Evolutionary conservation across 2,329 filamentous ascomycete species (phyloP), one percentile per base, ranked within the genome.

Genomic region (Aureobasidium sp.): DNA sequence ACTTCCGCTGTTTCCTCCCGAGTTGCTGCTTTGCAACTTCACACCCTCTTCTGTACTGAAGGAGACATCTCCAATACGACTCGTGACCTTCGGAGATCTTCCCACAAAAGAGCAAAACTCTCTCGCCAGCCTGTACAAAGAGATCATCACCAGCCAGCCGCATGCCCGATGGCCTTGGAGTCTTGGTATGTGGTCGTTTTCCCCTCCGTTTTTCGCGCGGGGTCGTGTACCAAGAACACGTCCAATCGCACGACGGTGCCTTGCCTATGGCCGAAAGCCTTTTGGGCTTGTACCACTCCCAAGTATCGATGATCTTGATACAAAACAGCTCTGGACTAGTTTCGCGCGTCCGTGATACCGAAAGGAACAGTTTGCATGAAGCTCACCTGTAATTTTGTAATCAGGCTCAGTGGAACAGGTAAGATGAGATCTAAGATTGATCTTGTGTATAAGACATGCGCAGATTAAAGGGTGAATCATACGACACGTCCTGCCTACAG

Each of bases 191-290:
- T 26, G 41, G 41, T 57, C n/a, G 53, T 57, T 57, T 37, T 36
- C 27, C 53, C 39, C 53, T 39, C 42, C 41, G 53, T 46, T 34
- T 26, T 23, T 13, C 46, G 57, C 57, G 57, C 57, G 57, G 57
- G 57, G 57, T 60, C 36, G 46, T 36, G 20, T 20, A 37, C 9
- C 36, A 42, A 39, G 26, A 32, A 41, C 37, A 60, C 46, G 26
- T 34, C 57, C 57, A 60, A 60, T 60, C 46, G 57, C 46, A 51
- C n/a, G 17, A 23, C 57, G 44, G 57, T 60, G 57, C 57, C 57
- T 60, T 60, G 57, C 46, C 46, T 50, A 41, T 46, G 57, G 26
- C 57, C 57, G 57, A 60, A 46, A 60, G 32, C 17, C 23, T 51
- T n/a, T 51, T 42, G 46, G 13, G 13, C 10, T 51, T 23, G 57